Evolutionary conservation across 345 rosid species (phyloP).

Genomic region (Microcos paniculata): DNA sequence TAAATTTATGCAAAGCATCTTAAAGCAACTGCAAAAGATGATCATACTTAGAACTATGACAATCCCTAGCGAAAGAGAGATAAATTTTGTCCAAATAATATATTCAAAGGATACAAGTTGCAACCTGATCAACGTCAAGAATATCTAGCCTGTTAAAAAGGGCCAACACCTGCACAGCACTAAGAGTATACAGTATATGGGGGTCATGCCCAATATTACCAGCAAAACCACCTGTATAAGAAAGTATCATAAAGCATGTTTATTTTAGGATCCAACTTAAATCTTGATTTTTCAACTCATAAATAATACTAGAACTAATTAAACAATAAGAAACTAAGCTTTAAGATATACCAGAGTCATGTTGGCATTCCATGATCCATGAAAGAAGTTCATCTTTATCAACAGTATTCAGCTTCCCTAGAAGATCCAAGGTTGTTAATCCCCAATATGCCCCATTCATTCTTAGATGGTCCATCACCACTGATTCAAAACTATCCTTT

Average conservation of each 20-base stretch:
- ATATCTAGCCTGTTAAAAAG: conserved; percentile 66
- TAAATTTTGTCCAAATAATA: not conserved
- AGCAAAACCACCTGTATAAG: conserved; percentile 82
- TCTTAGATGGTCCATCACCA: conserved; percentile 86
- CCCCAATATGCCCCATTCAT: conserved; percentile 93
- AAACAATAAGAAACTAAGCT: not conserved
- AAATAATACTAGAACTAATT: not conserved
- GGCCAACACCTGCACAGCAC: conserved; percentile 82
- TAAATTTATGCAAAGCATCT: not conserved
- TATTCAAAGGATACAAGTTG: conserved; percentile 74
- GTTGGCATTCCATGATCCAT: conserved; percentile 78
- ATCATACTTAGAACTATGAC: not conserved
- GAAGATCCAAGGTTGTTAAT: conserved; percentile 63
- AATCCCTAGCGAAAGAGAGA: not conserved
- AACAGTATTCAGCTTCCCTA: conserved; percentile 60
- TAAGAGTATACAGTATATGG: conserved; percentile 72
- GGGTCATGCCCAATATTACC: conserved; percentile 93
- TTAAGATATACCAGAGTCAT: conserved; percentile 57
- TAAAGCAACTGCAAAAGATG: not conserved
- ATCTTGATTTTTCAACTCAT: not conserved
- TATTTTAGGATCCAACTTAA: conserved; percentile 3
- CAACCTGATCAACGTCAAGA: conserved; percentile 65
- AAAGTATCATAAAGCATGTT: not conserved
- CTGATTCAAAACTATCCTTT: conserved; percentile 76
- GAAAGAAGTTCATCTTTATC: conserved; percentile 57